phyloP scores from a whole-genome alignment of 2,329 filamentous ascomycete genomes.

The Reticulascus tulasneorum region DNA sequence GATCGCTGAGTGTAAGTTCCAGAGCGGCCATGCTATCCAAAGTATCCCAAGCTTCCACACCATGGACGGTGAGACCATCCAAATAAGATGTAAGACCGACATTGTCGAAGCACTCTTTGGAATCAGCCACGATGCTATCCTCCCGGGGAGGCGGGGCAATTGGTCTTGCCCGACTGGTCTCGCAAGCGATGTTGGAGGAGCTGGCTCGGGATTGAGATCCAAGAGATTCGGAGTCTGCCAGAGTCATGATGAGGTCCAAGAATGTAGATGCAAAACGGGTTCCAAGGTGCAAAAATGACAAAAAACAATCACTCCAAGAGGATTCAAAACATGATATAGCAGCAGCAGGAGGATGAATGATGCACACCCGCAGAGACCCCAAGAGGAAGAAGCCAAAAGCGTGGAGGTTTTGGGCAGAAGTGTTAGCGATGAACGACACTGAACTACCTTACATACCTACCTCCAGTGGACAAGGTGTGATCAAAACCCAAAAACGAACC shows the following conservation, averaged over 20 bases:
- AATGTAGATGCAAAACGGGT: slow-evolving; percentile 28
- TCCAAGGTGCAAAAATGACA: slow-evolving; percentile 42
- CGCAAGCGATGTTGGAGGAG: slow-evolving; percentile 34
- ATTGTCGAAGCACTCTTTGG: slow-evolving; percentile 25
- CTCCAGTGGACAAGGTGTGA: too few relatives aligned
- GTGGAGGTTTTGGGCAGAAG: too few relatives aligned
- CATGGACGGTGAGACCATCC: slow-evolving; percentile 20
- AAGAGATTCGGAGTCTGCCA: slow-evolving; percentile 24
- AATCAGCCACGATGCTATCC: slow-evolving; percentile 12
- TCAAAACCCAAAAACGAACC: too few relatives aligned
- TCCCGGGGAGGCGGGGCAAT: slow-evolving; percentile 20
- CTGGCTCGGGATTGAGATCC: slow-evolving; percentile 27
- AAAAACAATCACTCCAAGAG: slow-evolving; percentile 19
- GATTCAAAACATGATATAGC: slow-evolving; percentile 38
- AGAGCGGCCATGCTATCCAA: slow-evolving; percentile 37
- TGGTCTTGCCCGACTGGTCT: slow-evolving; percentile 33
- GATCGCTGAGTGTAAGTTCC: slow-evolving; percentile 30
- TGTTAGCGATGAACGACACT: too few relatives aligned
- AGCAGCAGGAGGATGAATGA: slow-evolving; percentile 21
- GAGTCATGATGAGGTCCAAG: slow-evolving; percentile 29
- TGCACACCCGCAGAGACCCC: slow-evolving; percentile 16
- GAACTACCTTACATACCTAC: too few relatives aligned
- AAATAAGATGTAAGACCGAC: slow-evolving; percentile 24
- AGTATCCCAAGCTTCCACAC: slow-evolving; percentile 29
- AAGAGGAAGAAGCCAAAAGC: too few relatives aligned